Evolutionary conservation across 1,284 basidiomycete species (phyloP).

Genomic region (Butyriboletus appendiculatus): DNA sequence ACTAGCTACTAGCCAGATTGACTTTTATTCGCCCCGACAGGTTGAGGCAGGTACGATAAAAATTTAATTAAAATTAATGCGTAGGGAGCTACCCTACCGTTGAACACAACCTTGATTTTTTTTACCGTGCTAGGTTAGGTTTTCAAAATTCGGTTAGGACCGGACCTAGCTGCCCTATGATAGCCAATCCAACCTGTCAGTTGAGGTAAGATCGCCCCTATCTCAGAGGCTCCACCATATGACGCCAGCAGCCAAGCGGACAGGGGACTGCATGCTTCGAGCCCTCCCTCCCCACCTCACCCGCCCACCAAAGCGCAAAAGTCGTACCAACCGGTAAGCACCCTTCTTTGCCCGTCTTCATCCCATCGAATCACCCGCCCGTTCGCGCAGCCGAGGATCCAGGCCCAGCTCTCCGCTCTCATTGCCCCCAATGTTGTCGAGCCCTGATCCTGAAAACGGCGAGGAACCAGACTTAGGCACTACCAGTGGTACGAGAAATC

Average conservation of each 20-base stretch:
- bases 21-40: not conserved
- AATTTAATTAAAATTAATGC: too few relatives aligned
- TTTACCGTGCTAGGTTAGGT: too few relatives aligned
- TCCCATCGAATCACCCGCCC: not conserved
- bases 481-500: not conserved
- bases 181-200: too few relatives aligned
- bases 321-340: not conserved
- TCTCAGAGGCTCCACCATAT: not conserved
- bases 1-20: not conserved
- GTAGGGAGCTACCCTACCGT: too few relatives aligned
- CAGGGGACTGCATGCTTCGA: not conserved
- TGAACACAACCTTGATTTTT: too few relatives aligned
- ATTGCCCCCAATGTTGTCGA: constrained; percentile 15
- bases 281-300: constrained; percentile 19
- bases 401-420: constrained; percentile 14
- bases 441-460: not conserved
- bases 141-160: too few relatives aligned
- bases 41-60: too few relatives aligned
- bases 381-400: not conserved
- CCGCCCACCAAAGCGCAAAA: constrained; percentile 6
- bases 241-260: not conserved
- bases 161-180: too few relatives aligned
- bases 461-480: not conserved
- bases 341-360: too few relatives aligned
- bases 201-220: not conserved